Evolutionary conservation across 331 rosid species (phyloP).

Genomic region (Saraca asoca): DNA sequence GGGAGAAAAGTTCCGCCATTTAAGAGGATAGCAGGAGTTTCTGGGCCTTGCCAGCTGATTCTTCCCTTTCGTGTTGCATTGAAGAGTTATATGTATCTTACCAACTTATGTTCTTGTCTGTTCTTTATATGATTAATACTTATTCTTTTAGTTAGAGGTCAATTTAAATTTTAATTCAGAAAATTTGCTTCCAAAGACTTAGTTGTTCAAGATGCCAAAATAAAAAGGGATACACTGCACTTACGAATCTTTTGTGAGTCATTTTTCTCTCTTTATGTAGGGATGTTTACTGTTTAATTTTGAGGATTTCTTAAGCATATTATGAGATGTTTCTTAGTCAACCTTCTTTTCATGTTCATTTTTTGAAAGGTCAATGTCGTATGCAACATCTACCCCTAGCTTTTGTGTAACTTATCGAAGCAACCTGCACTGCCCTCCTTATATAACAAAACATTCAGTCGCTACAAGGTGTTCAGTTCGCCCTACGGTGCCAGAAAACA

Average conservation of each 20-base stretch:
- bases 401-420: slow-evolving; percentile 45
- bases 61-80: no score
- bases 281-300: background rate
- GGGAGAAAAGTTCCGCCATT: no score
- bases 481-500: slow-evolving; percentile 49
- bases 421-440: slow-evolving; percentile 34
- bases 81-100: no score
- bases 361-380: slow-evolving; percentile 66
- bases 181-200: no score
- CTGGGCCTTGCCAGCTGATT: no score
- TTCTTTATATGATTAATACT: no score
- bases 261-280: background rate
- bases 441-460: slow-evolving; percentile 32
- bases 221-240: no score
- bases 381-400: slow-evolving; percentile 47
- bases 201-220: no score
- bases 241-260: background rate
- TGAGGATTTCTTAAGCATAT: background rate
- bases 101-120: no score
- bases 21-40: no score
- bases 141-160: no score
- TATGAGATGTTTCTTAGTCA: slow-evolving; percentile 12
- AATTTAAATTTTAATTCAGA: no score
- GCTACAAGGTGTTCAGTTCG: slow-evolving; percentile 44
- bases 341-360: background rate